Base-by-base conservation (phyloP, 306 rosid genomes). In the Acacia confusa region DNA sequence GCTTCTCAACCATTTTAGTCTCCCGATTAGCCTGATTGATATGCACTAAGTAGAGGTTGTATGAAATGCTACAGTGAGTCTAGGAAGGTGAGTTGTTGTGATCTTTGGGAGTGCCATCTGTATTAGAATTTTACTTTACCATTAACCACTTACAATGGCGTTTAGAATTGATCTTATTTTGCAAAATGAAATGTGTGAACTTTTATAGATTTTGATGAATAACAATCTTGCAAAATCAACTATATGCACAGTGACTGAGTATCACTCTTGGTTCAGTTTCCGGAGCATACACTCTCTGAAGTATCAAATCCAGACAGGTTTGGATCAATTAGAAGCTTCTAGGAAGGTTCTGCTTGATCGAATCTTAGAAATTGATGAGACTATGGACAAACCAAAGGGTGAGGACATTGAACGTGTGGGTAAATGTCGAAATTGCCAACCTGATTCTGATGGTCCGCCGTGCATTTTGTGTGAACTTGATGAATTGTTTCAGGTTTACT, bases 401-500 rank as follows among this genome's bases (percentile, higher is more conserved):
- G 97, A 89, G 84, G 98, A 95, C 85, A 90, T 95, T 81, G 93
- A 93, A 72, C 87, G 91, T 14, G 84, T 88, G 87, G 91, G 99
- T 71, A 86, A 89, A 87, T 93, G 99, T 86, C 91, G n/a, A 83
- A 90, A 82, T 83, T 93, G 99, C 76, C 90, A 87, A 76, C 90
- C 88, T 69, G 84, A 88, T 68, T 90, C 89, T 82, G 92, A 90
- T 69, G 98, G 98, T 34, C 96, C 96, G 36, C 83, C 91, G 14
- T 95, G 99, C 58, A 63, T 93, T 82, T 85, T 90, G 61, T 95
- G 97, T 85, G 98, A 92, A 83, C 81, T 95, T 69, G 98, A 95
- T 84, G 96, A 86, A 77, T 70, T 92, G 55, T 95, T 95, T 88
- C 94, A 85, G 98, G 98, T 95, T 86, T 76, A 83, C 80, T 15